phyloP scores from a whole-genome alignment of 768 basidiomycete species.

The Termitomyces sp. region DNA sequence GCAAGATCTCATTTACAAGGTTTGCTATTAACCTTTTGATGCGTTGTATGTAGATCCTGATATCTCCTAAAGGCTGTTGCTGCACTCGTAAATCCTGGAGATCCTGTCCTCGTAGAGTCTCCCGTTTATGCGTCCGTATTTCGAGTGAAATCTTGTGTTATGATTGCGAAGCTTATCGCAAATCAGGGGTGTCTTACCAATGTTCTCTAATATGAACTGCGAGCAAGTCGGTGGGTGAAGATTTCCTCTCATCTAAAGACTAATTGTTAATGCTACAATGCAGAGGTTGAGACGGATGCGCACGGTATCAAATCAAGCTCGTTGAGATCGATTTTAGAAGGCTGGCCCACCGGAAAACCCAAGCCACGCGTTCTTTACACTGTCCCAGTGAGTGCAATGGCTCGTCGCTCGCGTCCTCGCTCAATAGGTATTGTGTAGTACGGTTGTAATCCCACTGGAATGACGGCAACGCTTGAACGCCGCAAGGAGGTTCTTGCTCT shows the following conservation, averaged over 20 bases:
- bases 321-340: constrained; percentile 60
- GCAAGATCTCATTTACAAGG: constrained; percentile 85
- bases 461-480: constrained; percentile 66
- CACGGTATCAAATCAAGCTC: constrained; percentile 58
- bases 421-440: constrained; percentile 40
- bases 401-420: not conserved
- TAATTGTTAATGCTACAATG: not conserved
- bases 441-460: constrained; percentile 85
- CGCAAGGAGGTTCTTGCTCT: constrained; percentile 67
- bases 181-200: constrained; percentile 58
- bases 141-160: not conserved
- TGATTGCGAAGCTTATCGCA: constrained; percentile 6
- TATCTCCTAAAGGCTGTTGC: constrained; percentile 52
- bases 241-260: not conserved
- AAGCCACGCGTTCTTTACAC: constrained; percentile 80
- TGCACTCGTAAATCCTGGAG: constrained; percentile 72
- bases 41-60: not conserved
- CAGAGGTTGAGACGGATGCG: constrained; percentile 72
- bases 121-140: constrained; percentile 65
- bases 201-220: constrained; percentile 50
- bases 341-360: constrained; percentile 66
- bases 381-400: constrained; percentile 51
- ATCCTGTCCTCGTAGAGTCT: constrained; percentile 76
- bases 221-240: constrained; percentile 53
- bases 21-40: not conserved